Percentiles rank a stretch among this genome's conserved stretches.
phyloP scores from a whole-genome alignment of 2,329 filamentous ascomycete species.

The Nothophaeocryptopus gaeumannii region DNA sequence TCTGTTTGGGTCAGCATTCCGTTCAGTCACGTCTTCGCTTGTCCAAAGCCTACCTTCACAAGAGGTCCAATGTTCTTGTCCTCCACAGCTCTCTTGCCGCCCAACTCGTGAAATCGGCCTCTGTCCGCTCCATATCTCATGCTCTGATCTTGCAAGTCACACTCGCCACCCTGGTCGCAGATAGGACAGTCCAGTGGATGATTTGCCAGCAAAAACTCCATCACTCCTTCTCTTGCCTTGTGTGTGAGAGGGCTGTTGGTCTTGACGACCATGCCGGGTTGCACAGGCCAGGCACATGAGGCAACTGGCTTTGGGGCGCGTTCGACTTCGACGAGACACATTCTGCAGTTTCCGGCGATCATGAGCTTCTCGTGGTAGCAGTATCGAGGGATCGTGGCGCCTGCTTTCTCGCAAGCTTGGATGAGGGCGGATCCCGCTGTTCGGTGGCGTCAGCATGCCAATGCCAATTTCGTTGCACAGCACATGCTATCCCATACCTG shows the following conservation, averaged over 20 bases:
- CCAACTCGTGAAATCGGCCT: slow-evolving; percentile 93
- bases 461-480: not conserved
- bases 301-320: slow-evolving; percentile 93
- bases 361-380: slow-evolving; percentile 99
- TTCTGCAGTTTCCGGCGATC: slow-evolving; percentile 99
- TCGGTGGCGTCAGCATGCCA: slow-evolving; percentile 24
- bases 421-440: slow-evolving; percentile 94
- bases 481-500: slow-evolving; percentile 60
- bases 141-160: slow-evolving; percentile 97
- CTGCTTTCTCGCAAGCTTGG: slow-evolving; percentile 98
- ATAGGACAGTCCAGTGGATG: slow-evolving; percentile 95
- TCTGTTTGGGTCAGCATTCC: slow-evolving; percentile 47
- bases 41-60: slow-evolving; percentile 62
- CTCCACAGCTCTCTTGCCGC: slow-evolving; percentile 94
- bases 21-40: not conserved
- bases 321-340: slow-evolving; percentile 99
- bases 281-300: slow-evolving; percentile 97
- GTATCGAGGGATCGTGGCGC: slow-evolving; percentile 88
- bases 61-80: slow-evolving; percentile 99
- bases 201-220: slow-evolving; percentile 97
- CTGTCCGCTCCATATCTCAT: slow-evolving; percentile 97
- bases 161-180: slow-evolving; percentile 98
- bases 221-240: slow-evolving; percentile 97
- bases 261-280: slow-evolving; percentile 98
- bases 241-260: slow-evolving; percentile 94